A percentile compares a stretch with the other conserved stretches of the same genome.
These are phyloP conservation scores for Cladorrhinum sp. DNA, from an alignment of 2,329 filamentous ascomycete species.

Conservation along the genomic window DNA sequence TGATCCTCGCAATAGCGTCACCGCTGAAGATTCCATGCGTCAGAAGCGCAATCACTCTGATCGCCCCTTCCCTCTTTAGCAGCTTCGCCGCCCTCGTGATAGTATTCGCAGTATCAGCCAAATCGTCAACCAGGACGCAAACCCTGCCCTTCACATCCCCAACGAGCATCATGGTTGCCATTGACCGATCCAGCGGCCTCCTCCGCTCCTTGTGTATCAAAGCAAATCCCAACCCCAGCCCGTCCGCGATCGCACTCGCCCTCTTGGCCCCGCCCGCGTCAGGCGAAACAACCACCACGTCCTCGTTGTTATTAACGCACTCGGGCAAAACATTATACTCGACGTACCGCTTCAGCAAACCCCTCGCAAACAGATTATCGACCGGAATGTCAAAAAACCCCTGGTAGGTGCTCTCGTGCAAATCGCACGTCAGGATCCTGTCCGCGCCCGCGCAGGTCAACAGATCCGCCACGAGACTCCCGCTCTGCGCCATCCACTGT, in stretches of 20 bases:
- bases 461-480: conserved; percentile 89
- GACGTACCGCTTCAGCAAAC: conserved; percentile 67
- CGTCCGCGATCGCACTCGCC: conserved; percentile 91
- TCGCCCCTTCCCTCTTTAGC: conserved; percentile 90
- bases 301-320: too few species aligned
- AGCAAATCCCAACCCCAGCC: conserved; percentile 89
- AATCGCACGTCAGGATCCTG: conserved; percentile 42
- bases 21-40: conserved; percentile 95
- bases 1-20: conserved; percentile 90
- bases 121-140: conserved; percentile 89
- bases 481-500: conserved; percentile 97
- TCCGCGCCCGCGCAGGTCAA: conserved; percentile 94
- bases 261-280: conserved; percentile 96
- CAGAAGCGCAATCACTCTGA: conserved; percentile 81
- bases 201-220: conserved; percentile 82
- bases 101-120: conserved; percentile 94
- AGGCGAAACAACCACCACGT: conserved; percentile 90
- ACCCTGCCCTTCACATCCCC: conserved; percentile 68
- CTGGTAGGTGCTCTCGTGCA: conserved; percentile 91
- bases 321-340: conserved; percentile 71
- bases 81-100: conserved; percentile 95
- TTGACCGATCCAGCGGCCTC: conserved; percentile 53
- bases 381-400: conserved; percentile 99
- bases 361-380: conserved; percentile 90
- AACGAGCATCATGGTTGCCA: conserved; percentile 77